These are phyloP conservation scores for Colletotrichum agaves DNA, from an alignment of 2,329 filamentous ascomycete species.

Conservation along the genomic window DNA sequence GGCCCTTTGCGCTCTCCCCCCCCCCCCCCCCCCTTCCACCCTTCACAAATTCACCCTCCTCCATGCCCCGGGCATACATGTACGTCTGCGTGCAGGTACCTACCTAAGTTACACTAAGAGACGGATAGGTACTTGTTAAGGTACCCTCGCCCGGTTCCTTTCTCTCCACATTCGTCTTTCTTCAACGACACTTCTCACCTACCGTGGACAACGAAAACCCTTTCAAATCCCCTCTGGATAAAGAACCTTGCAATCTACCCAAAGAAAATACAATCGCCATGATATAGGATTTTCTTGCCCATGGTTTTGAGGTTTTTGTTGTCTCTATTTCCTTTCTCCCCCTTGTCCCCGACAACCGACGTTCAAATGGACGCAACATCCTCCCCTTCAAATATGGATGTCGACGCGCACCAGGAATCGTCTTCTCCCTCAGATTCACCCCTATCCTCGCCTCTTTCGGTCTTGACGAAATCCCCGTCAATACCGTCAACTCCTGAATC, in stretches of 20 bases:
- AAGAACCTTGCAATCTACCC: conserved; percentile 15
- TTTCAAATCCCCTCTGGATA: conserved; percentile 24
- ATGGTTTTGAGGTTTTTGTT: conserved; percentile 24
- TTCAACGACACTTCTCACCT: conserved; percentile 37
- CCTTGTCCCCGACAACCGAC: conserved; percentile 25
- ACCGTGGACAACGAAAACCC: conserved; percentile 33
- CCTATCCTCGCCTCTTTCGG: conserved; percentile 65
- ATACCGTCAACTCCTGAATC: conserved; percentile 56
- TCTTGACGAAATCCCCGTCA: conserved; percentile 64
- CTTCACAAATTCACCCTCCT: conserved; percentile 3
- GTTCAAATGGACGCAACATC: conserved; percentile 29
- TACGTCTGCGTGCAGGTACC: conserved; percentile 26
- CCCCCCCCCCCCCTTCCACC: background rate
- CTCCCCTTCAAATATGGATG: conserved; percentile 31
- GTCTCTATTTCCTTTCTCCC: conserved; percentile 15
- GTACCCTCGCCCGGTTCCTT: conserved; percentile 36
- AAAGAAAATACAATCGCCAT: conserved; percentile 31
- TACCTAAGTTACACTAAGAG: background rate
- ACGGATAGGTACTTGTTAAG: conserved; percentile 34
- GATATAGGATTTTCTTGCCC: conserved; percentile 30
- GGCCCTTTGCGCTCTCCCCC: background rate
- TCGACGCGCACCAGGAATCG: conserved; percentile 23
- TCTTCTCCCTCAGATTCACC: conserved; percentile 49
- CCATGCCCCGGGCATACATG: conserved; percentile 28
- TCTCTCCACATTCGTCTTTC: conserved; percentile 38